Evolutionary conservation across 192 early-diverging fungal species (phyloP).

Genomic region (Coemansia sp.): DNA sequence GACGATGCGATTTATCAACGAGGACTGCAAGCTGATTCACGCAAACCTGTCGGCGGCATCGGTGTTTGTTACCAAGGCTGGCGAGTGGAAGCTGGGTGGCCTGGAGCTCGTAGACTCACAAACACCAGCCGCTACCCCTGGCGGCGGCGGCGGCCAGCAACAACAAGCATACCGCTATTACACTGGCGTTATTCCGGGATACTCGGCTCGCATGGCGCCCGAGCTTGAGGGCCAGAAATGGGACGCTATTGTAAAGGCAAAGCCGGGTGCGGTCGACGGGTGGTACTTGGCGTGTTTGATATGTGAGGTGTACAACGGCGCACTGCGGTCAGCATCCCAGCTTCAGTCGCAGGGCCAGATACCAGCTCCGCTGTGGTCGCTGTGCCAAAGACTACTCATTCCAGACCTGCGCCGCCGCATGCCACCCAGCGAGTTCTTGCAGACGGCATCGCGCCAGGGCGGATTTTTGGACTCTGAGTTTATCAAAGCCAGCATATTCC

Average conservation of each 20-base stretch:
- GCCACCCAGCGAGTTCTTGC: constrained; percentile 68
- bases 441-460: constrained; percentile 56
- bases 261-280: constrained; percentile 65
- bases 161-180: constrained; percentile 28
- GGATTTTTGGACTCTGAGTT: constrained; percentile 85
- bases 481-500: constrained; percentile 74
- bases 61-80: constrained; percentile 84
- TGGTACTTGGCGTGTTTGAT: constrained; percentile 82
- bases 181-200: constrained; percentile 30
- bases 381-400: constrained; percentile 62
- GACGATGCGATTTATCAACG: constrained; percentile 83
- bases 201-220: constrained; percentile 38
- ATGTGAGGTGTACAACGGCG: constrained; percentile 78
- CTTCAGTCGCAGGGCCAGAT: constrained; percentile 56
- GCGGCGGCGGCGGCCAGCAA: constrained; percentile 51
- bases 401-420: constrained; percentile 63
- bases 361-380: constrained; percentile 57
- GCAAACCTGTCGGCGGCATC: constrained; percentile 77
- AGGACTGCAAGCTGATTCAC: constrained; percentile 83
- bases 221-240: constrained; percentile 38
- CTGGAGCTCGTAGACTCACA: constrained; percentile 73
- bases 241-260: constrained; percentile 12
- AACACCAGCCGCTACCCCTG: not conserved
- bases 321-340: constrained; percentile 54
- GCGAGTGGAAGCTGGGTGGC: constrained; percentile 95